Evolutionary conservation across 1,284 basidiomycete species (phyloP).

Genomic region (Heliocybe sulcata): DNA sequence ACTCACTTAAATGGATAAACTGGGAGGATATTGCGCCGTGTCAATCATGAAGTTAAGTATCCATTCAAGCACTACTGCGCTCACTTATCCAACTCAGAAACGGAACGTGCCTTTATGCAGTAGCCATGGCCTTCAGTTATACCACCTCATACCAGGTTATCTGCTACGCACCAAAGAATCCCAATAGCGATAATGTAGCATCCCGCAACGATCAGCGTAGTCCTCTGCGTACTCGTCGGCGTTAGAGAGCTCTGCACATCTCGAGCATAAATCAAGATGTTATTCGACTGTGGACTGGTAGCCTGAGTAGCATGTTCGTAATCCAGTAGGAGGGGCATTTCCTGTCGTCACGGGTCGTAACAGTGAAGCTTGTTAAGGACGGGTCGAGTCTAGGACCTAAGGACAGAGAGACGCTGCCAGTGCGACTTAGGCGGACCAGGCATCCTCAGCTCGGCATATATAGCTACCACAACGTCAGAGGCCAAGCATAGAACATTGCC

Average conservation of each 20-base stretch:
- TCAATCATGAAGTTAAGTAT: neutral
- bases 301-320: neutral
- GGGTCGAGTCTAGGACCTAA: neutral
- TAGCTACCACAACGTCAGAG: neutral
- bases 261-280: slow-evolving; percentile 22
- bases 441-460: neutral
- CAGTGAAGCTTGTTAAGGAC: neutral
- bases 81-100: slow-evolving; percentile 64
- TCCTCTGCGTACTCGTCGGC: slow-evolving; percentile 67
- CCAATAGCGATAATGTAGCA: slow-evolving; percentile 67
- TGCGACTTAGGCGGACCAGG: neutral
- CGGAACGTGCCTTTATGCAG: slow-evolving; percentile 62
- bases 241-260: slow-evolving; percentile 32
- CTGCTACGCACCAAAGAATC: slow-evolving; percentile 57
- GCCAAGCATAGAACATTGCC: neutral
- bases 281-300: neutral
- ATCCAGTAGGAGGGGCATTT: neutral
- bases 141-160: slow-evolving; percentile 1
- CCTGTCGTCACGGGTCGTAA: neutral
- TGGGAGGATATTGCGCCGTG: slow-evolving; percentile 18
- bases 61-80: slow-evolving; percentile 20
- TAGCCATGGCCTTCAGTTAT: neutral
- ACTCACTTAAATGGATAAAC: slow-evolving; percentile 92
- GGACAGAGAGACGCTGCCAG: neutral
- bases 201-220: slow-evolving; percentile 73